phyloP scores from a whole-genome alignment of 2,329 filamentous ascomycete genomes.

The Fusarium caatingaense region DNA sequence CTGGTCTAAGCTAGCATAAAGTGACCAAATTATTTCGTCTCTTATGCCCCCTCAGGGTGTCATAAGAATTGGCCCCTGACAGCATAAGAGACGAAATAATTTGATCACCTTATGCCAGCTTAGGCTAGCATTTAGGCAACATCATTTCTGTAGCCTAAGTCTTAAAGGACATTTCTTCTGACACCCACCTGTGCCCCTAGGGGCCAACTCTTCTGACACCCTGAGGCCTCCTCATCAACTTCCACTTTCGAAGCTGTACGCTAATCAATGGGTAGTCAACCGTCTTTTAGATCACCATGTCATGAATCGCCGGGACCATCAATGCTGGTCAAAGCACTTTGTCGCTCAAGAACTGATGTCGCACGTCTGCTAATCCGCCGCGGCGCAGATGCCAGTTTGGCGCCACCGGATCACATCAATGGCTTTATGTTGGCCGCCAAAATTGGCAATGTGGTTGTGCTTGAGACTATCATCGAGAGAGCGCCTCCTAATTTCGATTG shows the following conservation, averaged over 20 bases:
- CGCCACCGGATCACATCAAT: constrained; percentile 17
- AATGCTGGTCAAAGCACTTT: constrained; percentile 32
- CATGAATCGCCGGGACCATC: constrained; percentile 3
- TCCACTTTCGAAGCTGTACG: too few species aligned
- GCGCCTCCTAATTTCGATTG: constrained; percentile 31
- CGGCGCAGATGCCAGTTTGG: constrained; percentile 35
- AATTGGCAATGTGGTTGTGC: constrained; percentile 24
- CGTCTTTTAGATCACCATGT: not conserved
- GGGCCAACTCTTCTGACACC: too few species aligned
- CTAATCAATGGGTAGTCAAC: not conserved
- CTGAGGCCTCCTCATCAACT: not conserved
- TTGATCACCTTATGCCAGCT: too few species aligned
- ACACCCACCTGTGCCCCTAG: too few species aligned
- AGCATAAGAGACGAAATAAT: too few species aligned
- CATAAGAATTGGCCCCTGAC: too few species aligned
- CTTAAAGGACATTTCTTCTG: too few species aligned
- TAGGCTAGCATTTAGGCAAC: too few species aligned
- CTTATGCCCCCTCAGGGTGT: too few species aligned
- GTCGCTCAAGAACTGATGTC: constrained; percentile 5
- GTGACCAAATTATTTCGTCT: too few species aligned
- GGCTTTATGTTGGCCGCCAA: constrained; percentile 29
- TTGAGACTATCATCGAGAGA: constrained; percentile 31
- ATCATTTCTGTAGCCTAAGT: too few species aligned
- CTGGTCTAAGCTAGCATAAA: too few species aligned
- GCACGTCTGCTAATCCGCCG: constrained; percentile 27